Percentiles rank a stretch among this genome's conserved stretches.
Evolutionary conservation across 2,329 filamentous ascomycete species (phyloP).

Genomic region (Penicillium sp.): DNA sequence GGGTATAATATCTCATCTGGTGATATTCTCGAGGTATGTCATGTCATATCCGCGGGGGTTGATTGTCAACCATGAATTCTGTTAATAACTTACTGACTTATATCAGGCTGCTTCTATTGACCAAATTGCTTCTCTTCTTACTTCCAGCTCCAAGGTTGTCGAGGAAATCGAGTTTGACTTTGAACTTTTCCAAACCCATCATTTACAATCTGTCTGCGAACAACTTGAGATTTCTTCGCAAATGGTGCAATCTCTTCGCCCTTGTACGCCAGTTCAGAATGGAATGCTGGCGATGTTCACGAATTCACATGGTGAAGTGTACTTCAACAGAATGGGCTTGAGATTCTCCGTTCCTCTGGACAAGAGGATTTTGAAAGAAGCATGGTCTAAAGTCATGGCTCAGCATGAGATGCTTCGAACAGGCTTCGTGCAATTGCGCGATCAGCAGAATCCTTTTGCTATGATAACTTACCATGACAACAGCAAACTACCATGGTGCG

Average conservation of each 20-base stretch:
- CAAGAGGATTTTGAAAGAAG: constrained; percentile 45
- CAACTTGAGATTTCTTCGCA: constrained; percentile 29
- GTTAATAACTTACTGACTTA: constrained; percentile 9
- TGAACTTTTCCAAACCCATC: constrained; percentile 47
- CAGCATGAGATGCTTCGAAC: constrained; percentile 72
- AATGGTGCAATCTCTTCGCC: constrained; percentile 59
- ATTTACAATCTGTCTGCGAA: constrained; percentile 34
- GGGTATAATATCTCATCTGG: constrained; percentile 61
- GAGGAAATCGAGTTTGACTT: constrained; percentile 45
- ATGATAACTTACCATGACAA: constrained; percentile 63
- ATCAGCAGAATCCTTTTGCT: constrained; percentile 62
- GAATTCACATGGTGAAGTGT: constrained; percentile 63
- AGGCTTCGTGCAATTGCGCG: constrained; percentile 64
- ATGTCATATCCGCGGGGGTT: too few species aligned
- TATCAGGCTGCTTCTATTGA: constrained; percentile 35
- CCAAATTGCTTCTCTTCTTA: constrained; percentile 30
- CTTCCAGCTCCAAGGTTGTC: constrained; percentile 35
- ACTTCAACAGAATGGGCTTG: constrained; percentile 70
- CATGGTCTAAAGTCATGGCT: constrained; percentile 57
- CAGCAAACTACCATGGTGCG: constrained; percentile 41
- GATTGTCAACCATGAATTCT: neutral
- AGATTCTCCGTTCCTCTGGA: constrained; percentile 44
- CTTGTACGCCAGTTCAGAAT: constrained; percentile 75
- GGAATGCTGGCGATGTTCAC: constrained; percentile 76
- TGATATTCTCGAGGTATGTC: constrained; percentile 65